Conservation (phyloP, 2,329 filamentous ascomycete genomes). For the Exophiala sp. region DNA sequence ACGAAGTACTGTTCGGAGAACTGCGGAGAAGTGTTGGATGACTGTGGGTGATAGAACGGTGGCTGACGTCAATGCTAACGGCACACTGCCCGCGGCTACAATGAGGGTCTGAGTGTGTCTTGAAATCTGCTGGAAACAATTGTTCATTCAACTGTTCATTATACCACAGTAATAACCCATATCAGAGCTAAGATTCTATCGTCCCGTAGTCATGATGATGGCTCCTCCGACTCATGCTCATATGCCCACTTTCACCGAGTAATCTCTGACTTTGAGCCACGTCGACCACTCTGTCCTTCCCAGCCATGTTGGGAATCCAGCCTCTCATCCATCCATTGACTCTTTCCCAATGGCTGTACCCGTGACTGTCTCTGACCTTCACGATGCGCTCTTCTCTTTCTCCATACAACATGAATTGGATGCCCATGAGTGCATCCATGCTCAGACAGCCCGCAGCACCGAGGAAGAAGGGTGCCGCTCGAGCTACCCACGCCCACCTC, state of each 20-base stretch:
- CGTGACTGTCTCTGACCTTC: conserved; percentile 42
- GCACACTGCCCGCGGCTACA: neutral
- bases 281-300: conserved; percentile 33
- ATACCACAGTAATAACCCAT: too few relatives aligned
- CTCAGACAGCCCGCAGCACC: conserved; percentile 59
- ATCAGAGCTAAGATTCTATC: conserved; percentile 6
- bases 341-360: conserved; percentile 47
- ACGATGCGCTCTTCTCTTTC: conserved; percentile 44
- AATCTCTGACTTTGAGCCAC: conserved; percentile 28
- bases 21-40: neutral
- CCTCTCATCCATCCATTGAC: conserved; percentile 62
- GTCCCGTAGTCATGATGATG: conserved; percentile 23
- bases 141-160: neutral
- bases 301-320: conserved; percentile 53
- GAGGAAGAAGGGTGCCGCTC: conserved; percentile 58
- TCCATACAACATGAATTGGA: conserved; percentile 59
- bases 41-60: too few relatives aligned
- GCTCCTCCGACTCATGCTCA: conserved; percentile 18
- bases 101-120: too few relatives aligned
- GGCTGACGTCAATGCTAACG: neutral
- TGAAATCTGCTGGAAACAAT: neutral
- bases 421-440: conserved; percentile 56
- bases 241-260: conserved; percentile 23
- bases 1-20: neutral
- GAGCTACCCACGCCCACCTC: conserved; percentile 51